Conservation (phyloP, 2,329 filamentous ascomycete species). For the Pochonia chlamydosporia region DNA sequence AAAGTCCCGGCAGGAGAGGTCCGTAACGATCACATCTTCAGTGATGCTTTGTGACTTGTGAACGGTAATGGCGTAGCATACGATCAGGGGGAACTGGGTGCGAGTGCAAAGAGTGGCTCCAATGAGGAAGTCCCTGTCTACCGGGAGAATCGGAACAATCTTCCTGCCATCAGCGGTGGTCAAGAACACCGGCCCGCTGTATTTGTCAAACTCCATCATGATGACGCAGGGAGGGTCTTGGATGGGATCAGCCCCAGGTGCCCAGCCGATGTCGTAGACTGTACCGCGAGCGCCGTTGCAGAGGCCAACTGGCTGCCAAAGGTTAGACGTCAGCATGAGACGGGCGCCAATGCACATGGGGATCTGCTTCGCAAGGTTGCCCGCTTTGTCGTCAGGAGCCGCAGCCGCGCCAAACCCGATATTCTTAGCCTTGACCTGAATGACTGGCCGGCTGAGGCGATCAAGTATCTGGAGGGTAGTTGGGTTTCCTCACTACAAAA, state of each 20-base stretch:
- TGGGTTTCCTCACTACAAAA: too few species aligned
- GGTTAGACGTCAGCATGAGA: slow-evolving; percentile 10
- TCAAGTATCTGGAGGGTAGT: too few species aligned
- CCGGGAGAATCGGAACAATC: slow-evolving; percentile 9
- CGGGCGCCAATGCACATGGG: slow-evolving; percentile 9
- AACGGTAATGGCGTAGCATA: too few species aligned
- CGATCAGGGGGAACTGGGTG: slow-evolving; percentile 2
- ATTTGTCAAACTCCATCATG: slow-evolving; percentile 12
- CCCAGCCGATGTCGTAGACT: slow-evolving; percentile 11
- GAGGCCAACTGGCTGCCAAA: slow-evolving; percentile 10
- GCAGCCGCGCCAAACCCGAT: too few species aligned
- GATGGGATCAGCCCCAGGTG: slow-evolving; percentile 10
- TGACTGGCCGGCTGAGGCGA: too few species aligned
- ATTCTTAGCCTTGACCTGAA: too few species aligned
- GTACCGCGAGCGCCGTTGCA: slow-evolving; percentile 12
- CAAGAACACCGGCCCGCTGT: slow-evolving; percentile 9
- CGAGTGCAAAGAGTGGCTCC: slow-evolving; percentile 7
- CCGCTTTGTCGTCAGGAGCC: slow-evolving; percentile 9
- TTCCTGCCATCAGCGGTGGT: slow-evolving; percentile 8
- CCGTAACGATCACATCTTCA: too few species aligned
- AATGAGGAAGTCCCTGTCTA: slow-evolving; percentile 9
- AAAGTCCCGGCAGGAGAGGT: too few species aligned
- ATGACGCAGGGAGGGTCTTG: slow-evolving; percentile 10
- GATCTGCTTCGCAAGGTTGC: slow-evolving; percentile 10
- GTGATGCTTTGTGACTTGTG: too few species aligned